Evolutionary conservation across 208 protist species (phyloP), one percentile per base, ranked within the genome.

Genomic region (Acanthamoeba royreba): DNA sequence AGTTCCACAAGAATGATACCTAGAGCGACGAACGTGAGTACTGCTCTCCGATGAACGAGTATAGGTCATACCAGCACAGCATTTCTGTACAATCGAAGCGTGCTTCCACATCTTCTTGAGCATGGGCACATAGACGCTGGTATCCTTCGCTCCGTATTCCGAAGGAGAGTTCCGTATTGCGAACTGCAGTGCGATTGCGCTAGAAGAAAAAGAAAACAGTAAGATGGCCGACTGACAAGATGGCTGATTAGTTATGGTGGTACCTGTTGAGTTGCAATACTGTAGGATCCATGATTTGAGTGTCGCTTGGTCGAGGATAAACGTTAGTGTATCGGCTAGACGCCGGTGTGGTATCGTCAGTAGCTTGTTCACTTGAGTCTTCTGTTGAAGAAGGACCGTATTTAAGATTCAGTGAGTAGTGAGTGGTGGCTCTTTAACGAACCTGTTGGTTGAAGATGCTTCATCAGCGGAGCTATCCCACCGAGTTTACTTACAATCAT

Each of bases 61-160:
- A n/a, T 77, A 13, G 9, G 58, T 69, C 7, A 69, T 81, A 81
- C 69, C 74, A 19, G 74, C 74, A 28, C 74, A 85, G 25, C 74
- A 85, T 17, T 85, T 85, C 43, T 85, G 40, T 85, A 85, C 74
- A 85, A 85, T 53, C n/a, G 74, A 53, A 45, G 74, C 74, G 43
- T 85, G 74, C 42, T 85, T 85, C 74, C 74, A 85, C 74, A 85
- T 85, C 74, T 85, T 85, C 43, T 53, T 85, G 42, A 85, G 74
- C 42, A 42, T 31, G 0, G 74, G 74, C 43, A 85, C 74, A 45
- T 85, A 85, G 43, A 45, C 43, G 19, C n/a, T 85, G n/a, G 53
- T 85, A 35, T 85, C 74, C 19, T 53, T 85, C 11, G 74, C 74
- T 13, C 74, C 74, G 25, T 42, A 85, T 35, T 85, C 74, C 43